A percentile compares a stretch with the other conserved stretches of the same genome.
phyloP scores from a whole-genome alignment of 305 asterid genomes.

The Fraxinus greggii region DNA sequence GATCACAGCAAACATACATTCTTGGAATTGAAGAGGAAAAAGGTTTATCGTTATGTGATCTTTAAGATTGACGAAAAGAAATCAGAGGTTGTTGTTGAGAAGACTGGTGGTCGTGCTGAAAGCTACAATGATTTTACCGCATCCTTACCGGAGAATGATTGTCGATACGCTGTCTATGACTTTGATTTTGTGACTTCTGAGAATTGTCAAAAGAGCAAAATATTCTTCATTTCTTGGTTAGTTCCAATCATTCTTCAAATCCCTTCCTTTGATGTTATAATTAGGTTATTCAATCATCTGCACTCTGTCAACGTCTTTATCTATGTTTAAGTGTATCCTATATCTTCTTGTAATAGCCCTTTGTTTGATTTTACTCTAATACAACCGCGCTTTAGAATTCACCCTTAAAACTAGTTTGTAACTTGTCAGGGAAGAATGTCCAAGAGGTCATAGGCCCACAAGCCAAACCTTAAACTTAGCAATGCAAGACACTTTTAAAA shows the following conservation, averaged over 20 bases:
- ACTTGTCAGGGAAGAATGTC: neutral
- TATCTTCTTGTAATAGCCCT: neutral
- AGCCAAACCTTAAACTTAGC: neutral
- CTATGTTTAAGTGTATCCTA: neutral
- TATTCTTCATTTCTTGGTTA: conserved; percentile 46
- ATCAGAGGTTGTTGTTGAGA: conserved; percentile 40
- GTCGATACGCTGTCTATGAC: conserved; percentile 41
- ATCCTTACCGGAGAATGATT: conserved; percentile 41
- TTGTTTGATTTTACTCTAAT: neutral
- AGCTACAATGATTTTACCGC: conserved; percentile 31
- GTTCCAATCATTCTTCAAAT: conserved; percentile 1
- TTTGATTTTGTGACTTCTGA: conserved; percentile 47
- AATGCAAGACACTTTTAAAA: neutral
- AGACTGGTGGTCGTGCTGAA: conserved; percentile 38
- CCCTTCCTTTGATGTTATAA: neutral
- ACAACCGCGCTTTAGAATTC: neutral
- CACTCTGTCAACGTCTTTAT: neutral
- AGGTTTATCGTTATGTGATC: conserved; percentile 36
- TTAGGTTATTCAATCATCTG: neutral
- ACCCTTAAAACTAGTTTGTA: neutral
- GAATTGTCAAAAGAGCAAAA: conserved; percentile 47
- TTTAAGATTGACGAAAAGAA: conserved; percentile 40
- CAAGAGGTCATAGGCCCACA: neutral
- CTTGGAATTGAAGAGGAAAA: conserved; percentile 42
- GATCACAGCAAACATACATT: conserved; percentile 37